Percentiles rank a stretch among this genome's conserved stretches.
phyloP scores from a whole-genome alignment of 345 rosid species.

The Populus deltoides region DNA sequence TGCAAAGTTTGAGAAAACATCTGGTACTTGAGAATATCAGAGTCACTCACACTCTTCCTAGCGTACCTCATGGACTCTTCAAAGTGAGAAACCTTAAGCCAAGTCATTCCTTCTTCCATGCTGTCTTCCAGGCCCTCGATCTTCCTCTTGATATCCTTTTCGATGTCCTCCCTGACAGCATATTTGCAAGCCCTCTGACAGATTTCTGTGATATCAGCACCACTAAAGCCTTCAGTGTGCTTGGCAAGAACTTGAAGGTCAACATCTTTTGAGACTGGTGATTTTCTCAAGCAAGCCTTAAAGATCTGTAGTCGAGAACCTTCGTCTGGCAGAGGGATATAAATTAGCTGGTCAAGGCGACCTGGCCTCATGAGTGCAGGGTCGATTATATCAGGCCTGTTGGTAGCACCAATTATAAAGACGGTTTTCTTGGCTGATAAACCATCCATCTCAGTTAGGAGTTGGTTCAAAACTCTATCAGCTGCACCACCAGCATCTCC shows the following conservation, averaged over 20 bases:
- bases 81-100: not conserved
- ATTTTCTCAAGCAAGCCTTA: not conserved
- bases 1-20: not conserved
- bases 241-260: not conserved
- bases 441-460: not conserved
- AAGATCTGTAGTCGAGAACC: not conserved
- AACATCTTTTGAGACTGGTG: not conserved
- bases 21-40: not conserved
- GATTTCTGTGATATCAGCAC: not conserved
- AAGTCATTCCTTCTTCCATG: not conserved
- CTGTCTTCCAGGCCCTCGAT: not conserved
- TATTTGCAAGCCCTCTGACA: not conserved
- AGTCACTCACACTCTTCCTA: not conserved
- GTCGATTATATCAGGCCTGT: not conserved
- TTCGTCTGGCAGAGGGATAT: not conserved
- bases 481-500: not conserved
- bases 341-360: not conserved
- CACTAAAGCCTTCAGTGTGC: not conserved
- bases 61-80: not conserved
- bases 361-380: not conserved
- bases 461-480: not conserved
- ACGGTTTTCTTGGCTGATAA: not conserved
- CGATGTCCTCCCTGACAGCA: conserved; percentile 1
- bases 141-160: not conserved
- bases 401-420: not conserved